Evolutionary conservation across 2,329 filamentous ascomycete genomes (phyloP), one percentile per base, ranked within the genome.

Genomic region (Aspergillus sergii): DNA sequence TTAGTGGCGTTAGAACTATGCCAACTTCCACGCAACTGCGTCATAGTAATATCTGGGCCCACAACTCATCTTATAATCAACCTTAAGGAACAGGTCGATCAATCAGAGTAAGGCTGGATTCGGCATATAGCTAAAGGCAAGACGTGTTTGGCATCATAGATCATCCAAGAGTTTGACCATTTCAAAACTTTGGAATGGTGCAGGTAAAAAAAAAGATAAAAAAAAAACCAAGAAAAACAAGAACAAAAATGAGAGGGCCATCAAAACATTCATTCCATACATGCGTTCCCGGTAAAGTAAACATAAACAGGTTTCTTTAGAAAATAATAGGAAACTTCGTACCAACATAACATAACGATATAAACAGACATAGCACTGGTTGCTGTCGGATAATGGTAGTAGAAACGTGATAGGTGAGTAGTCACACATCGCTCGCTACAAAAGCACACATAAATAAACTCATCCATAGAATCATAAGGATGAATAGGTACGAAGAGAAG

Each of bases 351-450:
- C 70, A 70, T 72, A 67, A 69, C 64, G 63, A 66, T 72, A 72
- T 71, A 70, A 69, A 73, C 69, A 72, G 62, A 71, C 71, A 69
- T 69, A 65, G 71, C 62, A 65, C 63, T 57, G 68, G 59, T 54
- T 48, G 60, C 51, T 62, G 50, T 57, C 51, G 12, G 56, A 59
- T 57, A 58, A 61, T 64, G 66, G 56, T 46, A 57, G 48, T 50
- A 26, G 45, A 53, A 60, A 58, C 56, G 65, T 66, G 63, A 65
- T 63, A 68, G 61, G 71, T 63, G 65, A 63, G 62, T 68, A 69
- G 68, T 68, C 68, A 72, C 68, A 75, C 69, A 72, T 76, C 73
- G 76, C 76, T 76, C 71, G 75, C 75, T 77, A 71, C 58, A 48
- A 64, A 69, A 66, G 58, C 45, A 60, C 54, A 59, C 64, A 59